Base-by-base conservation (phyloP, 1,284 basidiomycete species). In the Naganishia liquefaciens region DNA sequence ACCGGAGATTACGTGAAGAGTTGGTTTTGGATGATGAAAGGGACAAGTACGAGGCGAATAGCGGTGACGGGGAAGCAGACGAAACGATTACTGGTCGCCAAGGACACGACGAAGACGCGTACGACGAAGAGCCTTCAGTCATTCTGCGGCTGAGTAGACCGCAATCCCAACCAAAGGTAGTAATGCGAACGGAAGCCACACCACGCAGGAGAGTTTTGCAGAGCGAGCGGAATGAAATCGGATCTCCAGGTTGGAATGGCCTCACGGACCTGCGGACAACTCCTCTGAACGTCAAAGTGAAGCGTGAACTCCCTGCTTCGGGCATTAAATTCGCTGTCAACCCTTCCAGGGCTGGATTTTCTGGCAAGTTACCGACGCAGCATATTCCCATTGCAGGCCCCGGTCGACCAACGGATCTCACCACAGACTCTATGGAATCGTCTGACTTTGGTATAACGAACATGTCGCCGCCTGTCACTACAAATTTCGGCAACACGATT, bases 401-500 rank as follows among this genome's bases (percentile, higher is more conserved):
- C 7, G 33, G 33, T 13, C 33, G 33, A 10, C 9, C 33, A 37
- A 47, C 54, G 30, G 57, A 60, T n/a, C 42, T 55, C 27, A 44
- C 50, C n/a, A 25, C 64, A 17, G 64, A 61, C 1, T 52, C 57
- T n/a, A 42, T 60, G 21, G 42, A 43, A n/a, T 47, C 54, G 2
- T 55, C 54, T 30, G 46, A 49, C 30, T 50, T 47, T 42, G 44
- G 63, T 23, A 51, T 64, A 23, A 55, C 71, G 40, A 88, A 88
- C 51, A 90, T 93, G 88, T 93, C 91, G 0, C 91, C 93, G 2
- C 91, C 90, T 2, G 84, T 88, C 4, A 88, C 89, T 63, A 87
- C 93, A 84, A 88, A 87, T 30, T 92, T 91, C 66, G 86, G 86
- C 2, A 84, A 87, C n/a, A 87, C 88, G 0, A 83, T 85, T 10